Conservation (phyloP, 1,284 basidiomycete genomes). For the Rhodofomes roseus region DNA sequence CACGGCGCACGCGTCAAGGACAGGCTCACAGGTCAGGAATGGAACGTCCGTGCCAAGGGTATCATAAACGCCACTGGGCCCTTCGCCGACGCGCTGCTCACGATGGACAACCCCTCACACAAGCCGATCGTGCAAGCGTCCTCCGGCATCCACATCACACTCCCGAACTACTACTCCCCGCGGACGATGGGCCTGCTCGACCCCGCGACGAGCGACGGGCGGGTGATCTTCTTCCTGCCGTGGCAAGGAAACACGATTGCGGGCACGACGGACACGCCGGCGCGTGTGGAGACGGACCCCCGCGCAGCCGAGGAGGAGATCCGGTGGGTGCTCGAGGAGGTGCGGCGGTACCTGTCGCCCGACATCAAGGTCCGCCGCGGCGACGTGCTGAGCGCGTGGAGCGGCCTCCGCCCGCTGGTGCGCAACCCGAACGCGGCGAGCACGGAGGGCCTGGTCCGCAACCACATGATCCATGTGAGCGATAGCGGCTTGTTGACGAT, state of each 20-base stretch:
- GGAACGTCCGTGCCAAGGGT: slow-evolving; percentile 83
- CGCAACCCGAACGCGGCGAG: slow-evolving; percentile 76
- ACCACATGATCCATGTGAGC: slow-evolving; percentile 90
- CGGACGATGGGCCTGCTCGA: slow-evolving; percentile 95
- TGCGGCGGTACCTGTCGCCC: slow-evolving; percentile 83
- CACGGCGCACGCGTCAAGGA: slow-evolving; percentile 81
- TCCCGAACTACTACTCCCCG: slow-evolving; percentile 97
- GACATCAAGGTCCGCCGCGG: slow-evolving; percentile 94
- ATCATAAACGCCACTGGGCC: slow-evolving; percentile 98
- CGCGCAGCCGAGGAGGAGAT: slow-evolving; percentile 92
- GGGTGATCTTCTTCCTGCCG: slow-evolving; percentile 98
- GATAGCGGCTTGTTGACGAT: slow-evolving; percentile 88
- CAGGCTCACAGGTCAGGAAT: slow-evolving; percentile 80
- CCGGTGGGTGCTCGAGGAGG: slow-evolving; percentile 94
- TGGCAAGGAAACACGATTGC: slow-evolving; percentile 99
- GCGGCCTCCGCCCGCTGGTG: slow-evolving; percentile 87
- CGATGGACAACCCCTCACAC: slow-evolving; percentile 81
- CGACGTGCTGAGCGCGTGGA: slow-evolving; percentile 98
- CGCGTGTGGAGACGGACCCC: slow-evolving; percentile 77
- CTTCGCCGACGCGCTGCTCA: slow-evolving; percentile 85
- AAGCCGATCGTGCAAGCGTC: slow-evolving; percentile 91
- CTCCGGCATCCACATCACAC: slow-evolving; percentile 93
- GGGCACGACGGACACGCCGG: slow-evolving; percentile 91
- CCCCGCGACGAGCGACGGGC: slow-evolving; percentile 92
- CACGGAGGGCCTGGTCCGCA: slow-evolving; percentile 90